Evolutionary conservation across 306 rosid species (phyloP).

Genomic region (Vigna angularis): DNA sequence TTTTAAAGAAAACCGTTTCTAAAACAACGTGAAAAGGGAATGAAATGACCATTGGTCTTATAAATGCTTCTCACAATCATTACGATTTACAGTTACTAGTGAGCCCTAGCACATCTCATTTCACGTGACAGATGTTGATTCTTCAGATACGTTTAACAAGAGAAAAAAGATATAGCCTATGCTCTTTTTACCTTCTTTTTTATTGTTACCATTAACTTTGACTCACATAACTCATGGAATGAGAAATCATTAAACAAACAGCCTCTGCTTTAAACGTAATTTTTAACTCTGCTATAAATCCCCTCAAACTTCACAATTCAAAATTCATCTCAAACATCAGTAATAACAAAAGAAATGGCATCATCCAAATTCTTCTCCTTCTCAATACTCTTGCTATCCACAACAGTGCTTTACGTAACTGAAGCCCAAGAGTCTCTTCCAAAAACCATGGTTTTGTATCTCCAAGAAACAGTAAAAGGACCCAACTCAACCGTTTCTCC

Average conservation of each 20-base stretch:
- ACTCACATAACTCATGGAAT: constrained; percentile 30
- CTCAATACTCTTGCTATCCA: constrained; percentile 11
- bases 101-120: background rate
- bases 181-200: background rate
- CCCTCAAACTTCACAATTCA: background rate
- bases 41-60: background rate
- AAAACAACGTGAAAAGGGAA: background rate
- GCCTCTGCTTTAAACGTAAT: background rate
- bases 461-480: constrained; percentile 47
- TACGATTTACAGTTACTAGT: too few species aligned
- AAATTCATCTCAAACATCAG: constrained; percentile 1
- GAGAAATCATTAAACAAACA: background rate
- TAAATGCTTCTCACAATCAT: too few species aligned
- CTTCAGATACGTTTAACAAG: background rate
- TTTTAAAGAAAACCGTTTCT: background rate
- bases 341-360: constrained; percentile 30
- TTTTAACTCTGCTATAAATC: constrained; percentile 34
- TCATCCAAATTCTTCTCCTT: constrained; percentile 23
- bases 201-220: background rate
- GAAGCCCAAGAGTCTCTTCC: background rate
- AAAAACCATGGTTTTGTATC: constrained; percentile 41
- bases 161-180: too few species aligned
- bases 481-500: constrained; percentile 41
- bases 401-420: background rate
- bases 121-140: constrained; percentile 3